Evolutionary conservation across 768 basidiomycete genomes (phyloP), one percentile per base, ranked within the genome.

Genomic region (Cystobasidium onofrii): DNA sequence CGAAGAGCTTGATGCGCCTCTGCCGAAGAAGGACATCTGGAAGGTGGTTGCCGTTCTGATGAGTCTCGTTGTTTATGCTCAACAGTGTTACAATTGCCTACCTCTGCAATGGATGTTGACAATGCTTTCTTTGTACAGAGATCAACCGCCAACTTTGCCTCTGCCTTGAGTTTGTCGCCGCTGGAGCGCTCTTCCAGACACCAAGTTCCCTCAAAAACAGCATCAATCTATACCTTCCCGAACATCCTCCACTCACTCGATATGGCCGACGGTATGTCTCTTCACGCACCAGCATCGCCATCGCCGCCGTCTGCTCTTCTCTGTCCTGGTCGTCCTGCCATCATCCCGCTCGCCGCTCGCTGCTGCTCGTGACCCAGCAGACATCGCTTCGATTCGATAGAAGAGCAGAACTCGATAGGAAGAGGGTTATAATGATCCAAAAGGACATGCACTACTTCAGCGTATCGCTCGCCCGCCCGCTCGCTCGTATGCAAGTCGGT

Each of bases 191-290:
- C 57, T 41, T 39, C 34, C 34, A 20, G 31, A 34, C 31, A 41
- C 33, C 63, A 64, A 39, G 6, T 63, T 39, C 61, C 20, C 9
- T 27, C 4, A 20, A 31, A 63, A 27, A 36, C 43, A 64, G n/a
- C n/a, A n/a, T n/a, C n/a, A n/a, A n/a, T n/a, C n/a, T n/a, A n/a
- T n/a, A n/a, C n/a, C n/a, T n/a, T n/a, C n/a, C n/a, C 63, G 41
- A 27, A 23, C 63, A 64, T 25, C 18, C n/a, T n/a, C 15, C 43
- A 20, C 9, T 46, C 63, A 64, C 20, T 50, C 46, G 46, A 50
- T 50, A 50, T 64, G 63, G 63, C 63, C 63, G 63, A 64, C 63
- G 63, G 63, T 64, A 64, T 64, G 63, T 64, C 63, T 36, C 39
- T 43, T 60, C 57, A 60, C 33, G 17, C 57, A 15, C 57, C 2